Conservation (phyloP, 371 early-diverging fungal species). For the Mortierella sp. region DNA sequence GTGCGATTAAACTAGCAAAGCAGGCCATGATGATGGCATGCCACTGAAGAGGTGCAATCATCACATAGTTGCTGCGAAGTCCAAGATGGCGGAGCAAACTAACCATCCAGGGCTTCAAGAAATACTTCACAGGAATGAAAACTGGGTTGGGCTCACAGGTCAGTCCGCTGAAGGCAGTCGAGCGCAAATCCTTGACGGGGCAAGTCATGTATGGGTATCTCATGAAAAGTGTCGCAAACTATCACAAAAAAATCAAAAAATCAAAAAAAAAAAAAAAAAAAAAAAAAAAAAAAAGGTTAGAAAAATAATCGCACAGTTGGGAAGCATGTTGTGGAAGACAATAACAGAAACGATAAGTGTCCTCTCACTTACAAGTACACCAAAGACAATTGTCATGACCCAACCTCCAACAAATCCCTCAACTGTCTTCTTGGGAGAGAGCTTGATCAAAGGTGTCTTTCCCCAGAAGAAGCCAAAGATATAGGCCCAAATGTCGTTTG, state of each 20-base stretch:
- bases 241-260: background rate
- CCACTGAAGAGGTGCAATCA: slow-evolving; percentile 88
- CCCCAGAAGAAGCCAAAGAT: slow-evolving; percentile 96
- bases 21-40: slow-evolving; percentile 92
- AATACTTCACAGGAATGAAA: slow-evolving; percentile 66
- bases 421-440: slow-evolving; percentile 99
- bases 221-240: slow-evolving; percentile 64
- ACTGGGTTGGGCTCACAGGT: slow-evolving; percentile 77
- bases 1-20: slow-evolving; percentile 98
- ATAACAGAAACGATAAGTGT: background rate
- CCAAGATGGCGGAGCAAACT: slow-evolving; percentile 56
- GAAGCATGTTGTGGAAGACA: background rate
- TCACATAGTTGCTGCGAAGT: slow-evolving; percentile 38
- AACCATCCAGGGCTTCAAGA: slow-evolving; percentile 58
- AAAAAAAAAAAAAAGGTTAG: background rate
- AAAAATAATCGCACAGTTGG: background rate
- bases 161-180: slow-evolving; percentile 62
- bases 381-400: slow-evolving; percentile 88
- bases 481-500: slow-evolving; percentile 99
- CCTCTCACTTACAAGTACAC: slow-evolving; percentile 72
- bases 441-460: slow-evolving; percentile 90
- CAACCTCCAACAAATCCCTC: slow-evolving; percentile 99
- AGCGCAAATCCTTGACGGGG: slow-evolving; percentile 77
- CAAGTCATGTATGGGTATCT: slow-evolving; percentile 88
- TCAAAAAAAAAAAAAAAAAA: background rate